Percentiles rank a stretch among this genome's conserved stretches.
Evolutionary conservation across 768 basidiomycete species (phyloP).

Genomic region (Lactarius hatsudake): DNA sequence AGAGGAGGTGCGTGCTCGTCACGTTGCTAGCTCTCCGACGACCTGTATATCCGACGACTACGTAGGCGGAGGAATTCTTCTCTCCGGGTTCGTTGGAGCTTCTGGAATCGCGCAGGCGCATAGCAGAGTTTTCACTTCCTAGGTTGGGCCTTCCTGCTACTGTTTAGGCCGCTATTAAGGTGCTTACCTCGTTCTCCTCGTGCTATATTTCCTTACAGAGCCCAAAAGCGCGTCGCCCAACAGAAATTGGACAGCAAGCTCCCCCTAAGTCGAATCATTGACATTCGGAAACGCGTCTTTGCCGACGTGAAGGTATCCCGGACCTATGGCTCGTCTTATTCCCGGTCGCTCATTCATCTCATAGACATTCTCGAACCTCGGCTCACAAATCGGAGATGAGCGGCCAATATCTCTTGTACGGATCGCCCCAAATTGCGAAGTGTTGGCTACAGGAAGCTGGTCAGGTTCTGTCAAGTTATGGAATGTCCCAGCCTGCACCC

Average conservation of each 20-base stretch:
- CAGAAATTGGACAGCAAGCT: constrained; percentile 89
- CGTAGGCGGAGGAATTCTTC: constrained; percentile 92
- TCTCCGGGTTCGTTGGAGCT: constrained; percentile 87
- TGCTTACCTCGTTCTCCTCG: constrained; percentile 63
- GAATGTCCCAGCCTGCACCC: constrained; percentile 90
- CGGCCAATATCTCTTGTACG: constrained; percentile 91
- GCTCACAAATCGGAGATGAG: constrained; percentile 97
- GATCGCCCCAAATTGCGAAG: constrained; percentile 87
- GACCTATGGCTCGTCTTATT: background rate
- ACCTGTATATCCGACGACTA: background rate
- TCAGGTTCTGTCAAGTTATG: constrained; percentile 92
- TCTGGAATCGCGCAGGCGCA: constrained; percentile 74
- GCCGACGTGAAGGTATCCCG: constrained; percentile 77
- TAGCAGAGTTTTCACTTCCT: constrained; percentile 93
- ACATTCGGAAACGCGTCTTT: constrained; percentile 89
- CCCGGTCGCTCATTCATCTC: background rate
- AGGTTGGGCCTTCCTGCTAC: constrained; percentile 76
- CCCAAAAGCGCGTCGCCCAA: constrained; percentile 89
- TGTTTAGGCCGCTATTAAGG: constrained; percentile 53
- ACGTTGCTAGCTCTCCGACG: background rate
- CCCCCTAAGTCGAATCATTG: constrained; percentile 85
- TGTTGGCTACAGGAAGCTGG: constrained; percentile 94
- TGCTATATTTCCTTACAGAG: constrained; percentile 60
- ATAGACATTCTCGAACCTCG: constrained; percentile 87
- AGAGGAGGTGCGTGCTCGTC: constrained; percentile 57